phyloP scores from a whole-genome alignment of 2,329 filamentous ascomycete species.

The Bipolaris gigantea region DNA sequence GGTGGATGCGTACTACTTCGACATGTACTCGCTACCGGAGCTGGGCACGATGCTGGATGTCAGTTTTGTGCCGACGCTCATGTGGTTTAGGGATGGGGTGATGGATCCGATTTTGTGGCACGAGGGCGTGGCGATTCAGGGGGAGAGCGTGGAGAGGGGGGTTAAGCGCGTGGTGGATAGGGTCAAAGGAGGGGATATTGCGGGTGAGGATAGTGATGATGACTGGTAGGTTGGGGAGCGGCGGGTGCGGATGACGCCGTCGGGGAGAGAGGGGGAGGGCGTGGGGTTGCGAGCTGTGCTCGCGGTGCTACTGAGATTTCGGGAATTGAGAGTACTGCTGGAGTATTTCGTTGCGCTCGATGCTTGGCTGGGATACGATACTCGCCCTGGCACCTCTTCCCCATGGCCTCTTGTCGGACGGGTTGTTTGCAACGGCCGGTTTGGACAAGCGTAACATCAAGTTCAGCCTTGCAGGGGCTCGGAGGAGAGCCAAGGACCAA shows the following conservation, averaged over 20 bases:
- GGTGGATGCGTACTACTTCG: slow-evolving; percentile 26
- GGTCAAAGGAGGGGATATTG: slow-evolving; percentile 31
- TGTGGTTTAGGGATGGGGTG: slow-evolving; percentile 29
- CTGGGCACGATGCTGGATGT: slow-evolving; percentile 25
- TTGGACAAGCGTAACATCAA: no score
- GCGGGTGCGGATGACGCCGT: not conserved
- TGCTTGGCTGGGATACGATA: no score
- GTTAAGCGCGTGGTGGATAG: slow-evolving; percentile 30
- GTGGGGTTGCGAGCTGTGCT: no score
- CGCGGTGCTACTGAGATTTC: no score
- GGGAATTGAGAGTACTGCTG: no score
- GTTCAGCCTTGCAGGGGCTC: no score
- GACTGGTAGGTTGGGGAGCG: slow-evolving; percentile 16
- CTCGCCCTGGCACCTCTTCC: no score
- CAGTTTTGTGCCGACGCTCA: slow-evolving; percentile 28
- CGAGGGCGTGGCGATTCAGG: slow-evolving; percentile 25
- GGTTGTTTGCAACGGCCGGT: no score
- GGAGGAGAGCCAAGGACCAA: no score
- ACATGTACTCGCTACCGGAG: slow-evolving; percentile 28
- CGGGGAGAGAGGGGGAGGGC: not conserved
- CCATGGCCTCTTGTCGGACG: no score
- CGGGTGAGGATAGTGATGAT: slow-evolving; percentile 24
- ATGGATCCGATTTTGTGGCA: slow-evolving; percentile 31
- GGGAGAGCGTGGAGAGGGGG: slow-evolving; percentile 27
- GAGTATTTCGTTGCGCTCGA: no score